Percentiles rank a stretch among this genome's conserved stretches.
phyloP scores from a whole-genome alignment of 2,329 filamentous ascomycete genomes.

The Cryphonectria nitschkei region DNA sequence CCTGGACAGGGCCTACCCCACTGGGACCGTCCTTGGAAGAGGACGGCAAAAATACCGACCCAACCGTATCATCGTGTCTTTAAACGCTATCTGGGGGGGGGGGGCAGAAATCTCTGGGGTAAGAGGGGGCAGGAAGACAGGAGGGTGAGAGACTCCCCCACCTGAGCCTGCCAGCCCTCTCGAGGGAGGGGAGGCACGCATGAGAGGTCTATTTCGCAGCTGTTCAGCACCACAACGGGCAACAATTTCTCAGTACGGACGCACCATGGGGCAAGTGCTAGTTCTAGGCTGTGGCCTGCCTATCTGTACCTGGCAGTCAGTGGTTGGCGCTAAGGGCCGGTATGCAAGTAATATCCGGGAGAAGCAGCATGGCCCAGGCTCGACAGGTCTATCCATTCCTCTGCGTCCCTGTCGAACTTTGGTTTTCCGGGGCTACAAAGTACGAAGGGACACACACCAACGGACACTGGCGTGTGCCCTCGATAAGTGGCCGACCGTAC shows the following conservation, averaged over 20 bases:
- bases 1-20: conserved; percentile 7
- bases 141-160: not conserved
- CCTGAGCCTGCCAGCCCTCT: not conserved
- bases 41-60: conserved; percentile 17
- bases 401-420: conserved; percentile 11
- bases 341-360: conserved; percentile 24
- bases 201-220: not conserved
- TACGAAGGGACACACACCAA: conserved; percentile 27
- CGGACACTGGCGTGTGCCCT: conserved; percentile 9
- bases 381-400: conserved; percentile 24
- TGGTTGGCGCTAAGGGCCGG: conserved; percentile 21
- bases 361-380: conserved; percentile 11
- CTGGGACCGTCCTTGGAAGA: conserved; percentile 19
- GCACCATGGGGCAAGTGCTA: not conserved
- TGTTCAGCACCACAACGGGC: not conserved
- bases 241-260: not conserved
- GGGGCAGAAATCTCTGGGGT: too few relatives aligned
- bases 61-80: conserved; percentile 3
- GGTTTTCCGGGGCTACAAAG: conserved; percentile 24
- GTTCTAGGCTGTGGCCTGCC: not conserved
- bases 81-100: not conserved
- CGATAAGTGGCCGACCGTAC: conserved; percentile 8
- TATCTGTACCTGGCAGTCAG: conserved; percentile 22
- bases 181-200: not conserved
- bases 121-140: not conserved